Evolutionary conservation across 352 stramenopile genomes (phyloP).

Genomic region (Phytophthora europaea): DNA sequence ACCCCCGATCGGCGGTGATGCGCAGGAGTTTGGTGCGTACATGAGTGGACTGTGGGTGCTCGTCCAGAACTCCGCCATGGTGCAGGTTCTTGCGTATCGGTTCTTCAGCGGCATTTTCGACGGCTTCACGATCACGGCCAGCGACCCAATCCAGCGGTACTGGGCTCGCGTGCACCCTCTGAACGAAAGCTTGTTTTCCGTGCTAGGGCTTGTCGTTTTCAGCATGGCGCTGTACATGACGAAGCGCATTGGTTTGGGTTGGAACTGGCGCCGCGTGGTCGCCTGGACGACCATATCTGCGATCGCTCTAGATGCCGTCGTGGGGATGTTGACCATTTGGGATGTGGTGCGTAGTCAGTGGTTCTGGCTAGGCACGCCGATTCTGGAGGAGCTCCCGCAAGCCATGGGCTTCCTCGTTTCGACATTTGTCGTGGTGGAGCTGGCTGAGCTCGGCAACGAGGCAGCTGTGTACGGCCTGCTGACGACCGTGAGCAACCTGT

Average conservation of each 20-base stretch:
- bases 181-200: constrained; percentile 43
- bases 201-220: constrained; percentile 44
- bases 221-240: constrained; percentile 49
- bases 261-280: constrained; percentile 60
- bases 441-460: constrained; percentile 67
- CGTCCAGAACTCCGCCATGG: constrained; percentile 55
- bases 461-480: constrained; percentile 64
- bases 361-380: constrained; percentile 69
- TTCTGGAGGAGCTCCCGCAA: constrained; percentile 58
- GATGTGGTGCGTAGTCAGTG: constrained; percentile 67
- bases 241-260: constrained; percentile 55
- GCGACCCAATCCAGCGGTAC: constrained; percentile 45
- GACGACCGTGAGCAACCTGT: constrained; percentile 61
- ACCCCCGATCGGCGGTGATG: constrained; percentile 24
- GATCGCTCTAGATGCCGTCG: constrained; percentile 49
- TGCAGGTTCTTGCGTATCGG: constrained; percentile 63
- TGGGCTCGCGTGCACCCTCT: constrained; percentile 48
- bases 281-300: constrained; percentile 47
- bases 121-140: constrained; percentile 46
- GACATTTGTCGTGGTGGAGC: constrained; percentile 68
- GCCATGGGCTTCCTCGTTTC: constrained; percentile 62
- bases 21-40: constrained; percentile 36
- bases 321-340: constrained; percentile 53
- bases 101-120: constrained; percentile 60
- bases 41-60: constrained; percentile 45